Percentiles rank a stretch among this genome's conserved stretches.
Evolutionary conservation across 2,329 filamentous ascomycete genomes (phyloP).

Genomic region (Chrysoporthe puriensis): DNA sequence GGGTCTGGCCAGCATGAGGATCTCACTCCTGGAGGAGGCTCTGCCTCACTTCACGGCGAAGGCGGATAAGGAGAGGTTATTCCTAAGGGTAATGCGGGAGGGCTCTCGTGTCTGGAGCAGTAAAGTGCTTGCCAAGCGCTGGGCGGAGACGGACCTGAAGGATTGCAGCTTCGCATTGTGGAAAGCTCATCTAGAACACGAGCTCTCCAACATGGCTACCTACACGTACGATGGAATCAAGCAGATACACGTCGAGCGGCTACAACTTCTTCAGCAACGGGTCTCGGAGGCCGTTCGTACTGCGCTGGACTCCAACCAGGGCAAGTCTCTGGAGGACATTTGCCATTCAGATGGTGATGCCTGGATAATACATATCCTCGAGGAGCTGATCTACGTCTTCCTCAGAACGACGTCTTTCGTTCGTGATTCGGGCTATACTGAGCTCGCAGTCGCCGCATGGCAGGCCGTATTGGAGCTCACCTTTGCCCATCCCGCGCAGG

Average conservation of each 20-base stretch:
- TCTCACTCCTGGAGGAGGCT: conserved; percentile 80
- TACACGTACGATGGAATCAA: conserved; percentile 73
- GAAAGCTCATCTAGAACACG: conserved; percentile 72
- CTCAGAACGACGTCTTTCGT: conserved; percentile 75
- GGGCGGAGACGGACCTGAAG: conserved; percentile 61
- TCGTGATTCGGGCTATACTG: conserved; percentile 75
- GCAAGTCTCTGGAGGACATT: conserved; percentile 4
- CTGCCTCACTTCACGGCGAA: conserved; percentile 57
- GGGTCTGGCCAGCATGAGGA: conserved; percentile 77
- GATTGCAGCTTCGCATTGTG: conserved; percentile 68
- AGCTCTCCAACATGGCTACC: conserved; percentile 67
- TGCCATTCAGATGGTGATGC: conserved; percentile 9
- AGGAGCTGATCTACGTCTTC: conserved; percentile 69
- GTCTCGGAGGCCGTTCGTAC: conserved; percentile 4
- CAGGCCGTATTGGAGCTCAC: conserved; percentile 78
- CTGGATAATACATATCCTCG: conserved; percentile 33
- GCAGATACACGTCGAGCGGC: conserved; percentile 60
- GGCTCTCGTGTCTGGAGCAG: conserved; percentile 74
- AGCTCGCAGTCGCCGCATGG: conserved; percentile 79
- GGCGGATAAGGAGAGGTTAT: conserved; percentile 59
- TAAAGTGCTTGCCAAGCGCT: conserved; percentile 63
- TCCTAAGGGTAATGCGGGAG: conserved; percentile 73
- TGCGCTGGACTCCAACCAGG: background rate
- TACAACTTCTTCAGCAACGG: conserved; percentile 44
- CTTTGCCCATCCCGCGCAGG: conserved; percentile 57